Evolutionary conservation across 768 basidiomycete genomes (phyloP), one percentile per base, ranked within the genome.

Genomic region (Sporobolomyces phaffii): DNA sequence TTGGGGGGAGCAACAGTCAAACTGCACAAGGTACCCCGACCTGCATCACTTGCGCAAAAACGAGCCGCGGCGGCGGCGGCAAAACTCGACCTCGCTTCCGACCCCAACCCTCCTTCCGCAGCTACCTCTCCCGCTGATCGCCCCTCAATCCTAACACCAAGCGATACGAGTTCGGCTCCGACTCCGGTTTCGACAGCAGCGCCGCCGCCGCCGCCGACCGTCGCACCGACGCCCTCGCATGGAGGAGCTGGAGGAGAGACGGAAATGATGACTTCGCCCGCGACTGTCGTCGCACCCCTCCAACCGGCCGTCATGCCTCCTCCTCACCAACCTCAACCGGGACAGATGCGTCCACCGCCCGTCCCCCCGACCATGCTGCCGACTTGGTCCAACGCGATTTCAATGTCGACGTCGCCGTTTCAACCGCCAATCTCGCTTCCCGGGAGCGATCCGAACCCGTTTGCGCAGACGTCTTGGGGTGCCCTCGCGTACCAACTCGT

Each of bases 21-120:
- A 50, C 63, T 72, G 17, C 70, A 72, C 58, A 64, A 72, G 28
- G 66, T 72, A 34, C 41, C 56, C n/a, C 66, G 70, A 29, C 70
- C 70, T 0, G 62, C 60, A 0, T 61, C 65, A 7, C 57, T 72
- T 3, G 66, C 70, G 1, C 66, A 65, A 29, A 68, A 68, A 45
- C 65, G 66, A 0, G 54, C 60, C 10, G 68, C 68, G 0, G 64
- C 68, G 2, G 68, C 63, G 1, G 63, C 68, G 0, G 68, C 68
- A 5, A 65, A 62, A 33, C 45, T 61, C 4, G 43, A 68, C 43
- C 53, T 57, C 33, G 41, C 52, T 13, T 40, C 54, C 1, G 56
- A 56, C 2, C 31, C 1, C 47, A 36, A 1, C 7, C 38, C 14
- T 28, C 52, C 65, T 26, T 29, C 28, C 5, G 4, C 13, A 18